A percentile compares a stretch with the other conserved stretches of the same genome.
These are phyloP conservation scores for Aspergillus sp. DNA, from an alignment of 2,329 filamentous ascomycete species.

Conservation along the genomic window DNA sequence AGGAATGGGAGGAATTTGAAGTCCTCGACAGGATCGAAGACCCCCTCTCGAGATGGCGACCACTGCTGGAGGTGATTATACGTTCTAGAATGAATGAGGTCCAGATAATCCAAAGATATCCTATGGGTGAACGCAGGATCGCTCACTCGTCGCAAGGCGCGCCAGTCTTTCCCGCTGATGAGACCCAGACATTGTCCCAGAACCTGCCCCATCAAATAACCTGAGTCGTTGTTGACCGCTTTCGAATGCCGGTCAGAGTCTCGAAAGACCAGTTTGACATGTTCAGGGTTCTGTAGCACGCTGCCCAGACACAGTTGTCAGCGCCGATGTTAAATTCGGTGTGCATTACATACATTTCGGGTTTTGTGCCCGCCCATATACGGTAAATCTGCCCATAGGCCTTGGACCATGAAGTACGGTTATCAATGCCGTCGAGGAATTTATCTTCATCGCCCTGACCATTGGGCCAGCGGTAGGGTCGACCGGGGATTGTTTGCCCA, in stretches of 20 bases:
- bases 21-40: slow-evolving; percentile 28
- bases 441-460: slow-evolving; percentile 43
- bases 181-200: slow-evolving; percentile 48
- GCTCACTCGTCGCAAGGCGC: neutral
- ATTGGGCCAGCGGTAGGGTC: slow-evolving; percentile 31
- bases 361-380: slow-evolving; percentile 38
- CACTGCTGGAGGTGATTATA: too few species aligned
- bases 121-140: neutral
- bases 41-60: too few species aligned
- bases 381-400: slow-evolving; percentile 40
- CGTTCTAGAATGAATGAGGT: too few species aligned
- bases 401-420: slow-evolving; percentile 33
- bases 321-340: too few species aligned
- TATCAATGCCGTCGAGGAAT: slow-evolving; percentile 39
- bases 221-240: slow-evolving; percentile 43
- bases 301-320: slow-evolving; percentile 17
- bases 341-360: slow-evolving; percentile 37
- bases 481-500: neutral
- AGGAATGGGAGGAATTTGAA: slow-evolving; percentile 40
- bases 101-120: too few species aligned
- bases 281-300: slow-evolving; percentile 36
- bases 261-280: slow-evolving; percentile 40
- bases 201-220: slow-evolving; percentile 41
- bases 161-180: slow-evolving; percentile 29
- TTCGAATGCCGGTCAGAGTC: slow-evolving; percentile 49